Evolutionary conservation across 805 yeast genomes (phyloP), one percentile per base, ranked within the genome.

Genomic region (Torulaspora gathmanii): DNA sequence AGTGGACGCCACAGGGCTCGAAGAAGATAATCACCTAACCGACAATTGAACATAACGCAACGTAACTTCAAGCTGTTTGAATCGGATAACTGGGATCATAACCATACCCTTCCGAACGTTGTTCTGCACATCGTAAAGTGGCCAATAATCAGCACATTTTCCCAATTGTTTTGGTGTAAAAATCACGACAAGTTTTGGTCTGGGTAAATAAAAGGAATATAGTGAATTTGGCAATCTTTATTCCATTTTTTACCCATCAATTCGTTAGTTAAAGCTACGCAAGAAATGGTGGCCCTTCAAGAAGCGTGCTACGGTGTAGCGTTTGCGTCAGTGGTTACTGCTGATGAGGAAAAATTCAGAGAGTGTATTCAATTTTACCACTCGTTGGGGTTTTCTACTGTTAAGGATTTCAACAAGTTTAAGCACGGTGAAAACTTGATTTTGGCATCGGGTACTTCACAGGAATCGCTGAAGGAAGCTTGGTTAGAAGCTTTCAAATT

Each of bases 401-500:
- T 79, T 37, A 79, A 82, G 58, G 79, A 72, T 54, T 84, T 72
- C 63, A 71, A 80, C 49, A 81, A 82, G 51, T 76, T 69, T 60
- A 57, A 65, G 39, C 57, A 60, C 38, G 64, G 64, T 41, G 58
- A 63, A 42, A 54, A 55, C 33, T 35, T 54, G 20, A 19, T 58
- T 13, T 64, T 58, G 44, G 69, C 71, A 49, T 64, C 68, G 44
- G 90, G 90, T 4, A 69, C 84, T 37, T 75, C 87, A 7, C 71
- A 70, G 45, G 87, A 83, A 51, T 83, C 90, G 0, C 57, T 82
- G 40, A 75, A 72, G 51, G 95, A 85, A 64, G 64, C 78, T 23
- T 85, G 95, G 95, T 61, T 85, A 37, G 86, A 83, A 61, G 68
- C 80, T 17, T 83, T 79, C 61, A 87, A 86, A 16, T 67, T 61